Conservation (phyloP, 768 basidiomycete genomes). For the Dendrothele bispora region DNA sequence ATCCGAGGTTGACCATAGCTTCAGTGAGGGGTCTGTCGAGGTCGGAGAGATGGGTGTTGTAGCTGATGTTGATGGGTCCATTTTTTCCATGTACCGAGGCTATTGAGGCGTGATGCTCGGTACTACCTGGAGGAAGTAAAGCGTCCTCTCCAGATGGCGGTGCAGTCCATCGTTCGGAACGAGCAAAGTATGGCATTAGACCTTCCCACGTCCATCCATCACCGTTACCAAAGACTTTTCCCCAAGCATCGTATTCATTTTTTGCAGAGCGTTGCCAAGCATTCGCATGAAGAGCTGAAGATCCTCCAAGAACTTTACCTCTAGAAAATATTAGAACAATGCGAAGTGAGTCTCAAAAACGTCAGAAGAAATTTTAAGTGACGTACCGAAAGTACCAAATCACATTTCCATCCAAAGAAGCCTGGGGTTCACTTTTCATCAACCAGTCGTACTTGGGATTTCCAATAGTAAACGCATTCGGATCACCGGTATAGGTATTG, state of each 20-base stretch:
- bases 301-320: conserved; percentile 42
- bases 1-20: background rate
- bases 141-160: background rate
- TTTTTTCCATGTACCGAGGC: background rate
- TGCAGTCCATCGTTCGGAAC: conserved; percentile 14
- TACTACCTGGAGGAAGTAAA: background rate
- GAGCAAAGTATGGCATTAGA: conserved; percentile 26
- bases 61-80: background rate
- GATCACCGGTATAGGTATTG: background rate
- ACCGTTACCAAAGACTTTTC: conserved; percentile 21
- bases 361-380: background rate
- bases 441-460: conserved; percentile 9
- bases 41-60: background rate
- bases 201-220: conserved; percentile 28
- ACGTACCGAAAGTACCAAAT: background rate
- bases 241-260: conserved; percentile 32
- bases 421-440: conserved; percentile 2
- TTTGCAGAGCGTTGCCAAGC: conserved; percentile 27
- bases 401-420: conserved; percentile 2
- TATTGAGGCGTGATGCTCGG: background rate
- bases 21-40: background rate
- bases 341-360: background rate
- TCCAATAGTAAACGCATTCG: background rate
- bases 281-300: conserved; percentile 45
- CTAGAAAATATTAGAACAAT: background rate